Base-by-base conservation (phyloP, 228 moss, liverwort and hornwort species). In the Sphagnum fallax region DNA sequence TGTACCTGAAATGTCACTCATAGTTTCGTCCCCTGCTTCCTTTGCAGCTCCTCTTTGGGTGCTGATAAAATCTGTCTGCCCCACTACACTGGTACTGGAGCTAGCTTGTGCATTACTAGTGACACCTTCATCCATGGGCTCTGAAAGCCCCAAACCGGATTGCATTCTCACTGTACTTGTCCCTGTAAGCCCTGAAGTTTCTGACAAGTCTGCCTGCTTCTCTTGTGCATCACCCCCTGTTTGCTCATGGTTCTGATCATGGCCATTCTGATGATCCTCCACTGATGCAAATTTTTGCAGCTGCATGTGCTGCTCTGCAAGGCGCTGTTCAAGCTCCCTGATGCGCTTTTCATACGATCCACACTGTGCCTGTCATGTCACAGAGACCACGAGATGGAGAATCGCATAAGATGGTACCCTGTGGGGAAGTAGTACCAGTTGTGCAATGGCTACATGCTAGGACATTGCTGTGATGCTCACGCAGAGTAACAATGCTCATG, bases 51-150 rank as follows among this genome's bases (percentile, higher is more conserved):
- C 83, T 75, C 84, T 82, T 79, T 84, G 88, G 50, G 63, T 74
- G 57, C 76, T 67, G 68, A 68, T 71, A 49, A 69, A 80, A 73
- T 88, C 90, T 12, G 78, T 65, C 74, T 80, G 82, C 51, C 82
- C 75, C 47, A 78, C 82, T 52, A 87, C 75, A 60, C 82, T 84
- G 59, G 78, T 76, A 15, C 87, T 82, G 61, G 88, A 86, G 76
- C 82, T 87, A 12, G 84, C 89, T 55, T 73, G 77, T 61, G 67
- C 72, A 72, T 84, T 78, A 79, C 90, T 92, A 48, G 74, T 77
- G 71, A 80, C 76, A 75, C 90, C 98, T 75, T 98, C 98, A 65
- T 98, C 98, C 98, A 98, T 98, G 52, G 92, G 94, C 78, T 98
- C 98, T 6, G 89, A 74, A 69, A 88, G 75, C 67, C 78, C 88